Conservation (phyloP, 2,329 filamentous ascomycete genomes). For the Amesomyces nigricolor region DNA sequence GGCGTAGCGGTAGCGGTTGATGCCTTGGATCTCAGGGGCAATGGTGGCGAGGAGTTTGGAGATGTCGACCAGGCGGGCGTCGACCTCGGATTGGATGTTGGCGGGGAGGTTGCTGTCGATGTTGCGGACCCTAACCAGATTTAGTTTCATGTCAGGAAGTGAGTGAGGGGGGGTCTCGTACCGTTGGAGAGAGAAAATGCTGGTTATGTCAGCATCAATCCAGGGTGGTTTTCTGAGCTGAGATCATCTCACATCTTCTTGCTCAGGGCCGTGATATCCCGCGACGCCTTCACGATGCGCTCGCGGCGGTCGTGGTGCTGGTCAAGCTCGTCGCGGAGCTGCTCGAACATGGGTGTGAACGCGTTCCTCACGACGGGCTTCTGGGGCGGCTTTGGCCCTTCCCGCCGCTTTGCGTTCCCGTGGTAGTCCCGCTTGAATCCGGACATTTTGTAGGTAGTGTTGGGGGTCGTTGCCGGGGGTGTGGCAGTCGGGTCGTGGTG, state of each 20-base stretch:
- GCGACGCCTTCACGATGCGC: slow-evolving; percentile 80
- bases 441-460: slow-evolving; percentile 29
- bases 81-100: slow-evolving; percentile 64
- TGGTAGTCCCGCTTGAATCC: slow-evolving; percentile 51
- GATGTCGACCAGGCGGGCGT: slow-evolving; percentile 66
- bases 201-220: slow-evolving; percentile 32
- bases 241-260: slow-evolving; percentile 77
- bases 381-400: slow-evolving; percentile 21
- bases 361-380: slow-evolving; percentile 37
- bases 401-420: slow-evolving; percentile 42
- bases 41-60: slow-evolving; percentile 61
- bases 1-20: slow-evolving; percentile 79
- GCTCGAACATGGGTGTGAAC: slow-evolving; percentile 74
- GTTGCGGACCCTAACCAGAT: slow-evolving; percentile 61
- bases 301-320: slow-evolving; percentile 91
- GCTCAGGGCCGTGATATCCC: slow-evolving; percentile 87
- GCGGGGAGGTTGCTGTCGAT: slow-evolving; percentile 58
- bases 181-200: slow-evolving; percentile 82
- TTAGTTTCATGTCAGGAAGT: neutral
- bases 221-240: neutral
- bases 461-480: neutral
- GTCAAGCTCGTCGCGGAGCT: slow-evolving; percentile 81
- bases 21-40: slow-evolving; percentile 65
- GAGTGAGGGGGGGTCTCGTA: slow-evolving; percentile 33
- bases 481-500: neutral